These are phyloP conservation scores for Diaporthe helianthi DNA, from an alignment of 2,329 filamentous ascomycete genomes.

Conservation along the genomic window DNA sequence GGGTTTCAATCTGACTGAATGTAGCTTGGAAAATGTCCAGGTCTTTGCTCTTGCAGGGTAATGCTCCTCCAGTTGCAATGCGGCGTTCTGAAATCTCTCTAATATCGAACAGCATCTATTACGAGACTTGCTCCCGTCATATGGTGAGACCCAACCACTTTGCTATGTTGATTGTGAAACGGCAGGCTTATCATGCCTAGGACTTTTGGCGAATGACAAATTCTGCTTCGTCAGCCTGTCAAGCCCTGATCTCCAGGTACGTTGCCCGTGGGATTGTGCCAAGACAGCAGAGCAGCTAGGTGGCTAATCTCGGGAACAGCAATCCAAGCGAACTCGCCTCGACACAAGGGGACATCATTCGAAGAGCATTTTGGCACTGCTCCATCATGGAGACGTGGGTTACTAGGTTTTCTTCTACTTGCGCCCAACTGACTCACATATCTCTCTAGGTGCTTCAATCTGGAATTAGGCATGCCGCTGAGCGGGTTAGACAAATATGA, in stretches of 20 bases:
- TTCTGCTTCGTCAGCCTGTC: conserved; percentile 63
- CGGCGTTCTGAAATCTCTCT: background rate
- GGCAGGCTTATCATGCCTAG: conserved; percentile 43
- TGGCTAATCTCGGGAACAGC: conserved; percentile 37
- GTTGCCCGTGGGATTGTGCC: background rate
- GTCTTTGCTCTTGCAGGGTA: conserved; percentile 63
- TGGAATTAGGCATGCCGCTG: conserved; percentile 64
- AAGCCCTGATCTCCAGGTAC: conserved; percentile 62
- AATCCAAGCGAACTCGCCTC: conserved; percentile 54
- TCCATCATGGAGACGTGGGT: conserved; percentile 60
- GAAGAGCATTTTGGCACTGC: conserved; percentile 64
- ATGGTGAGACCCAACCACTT: conserved; percentile 47
- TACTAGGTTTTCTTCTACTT: background rate
- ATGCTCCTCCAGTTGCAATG: conserved; percentile 36
- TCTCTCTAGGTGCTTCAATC: conserved; percentile 47
- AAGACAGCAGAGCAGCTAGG: conserved; percentile 12
- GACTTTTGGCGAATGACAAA: conserved; percentile 67
- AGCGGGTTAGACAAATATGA: conserved; percentile 62
- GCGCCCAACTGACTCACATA: background rate
- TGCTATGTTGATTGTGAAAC: background rate
- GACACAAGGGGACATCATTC: conserved; percentile 57
- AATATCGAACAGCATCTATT: conserved; percentile 53
- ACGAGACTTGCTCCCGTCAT: conserved; percentile 58
- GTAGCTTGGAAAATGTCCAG: conserved; percentile 65
- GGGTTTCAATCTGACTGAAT: conserved; percentile 62